Percentiles rank a stretch among this genome's conserved stretches.
These are phyloP conservation scores for Fimicolochytrium jonesii DNA, from an alignment of 192 early-diverging fungal species.

Conservation along the genomic window DNA sequence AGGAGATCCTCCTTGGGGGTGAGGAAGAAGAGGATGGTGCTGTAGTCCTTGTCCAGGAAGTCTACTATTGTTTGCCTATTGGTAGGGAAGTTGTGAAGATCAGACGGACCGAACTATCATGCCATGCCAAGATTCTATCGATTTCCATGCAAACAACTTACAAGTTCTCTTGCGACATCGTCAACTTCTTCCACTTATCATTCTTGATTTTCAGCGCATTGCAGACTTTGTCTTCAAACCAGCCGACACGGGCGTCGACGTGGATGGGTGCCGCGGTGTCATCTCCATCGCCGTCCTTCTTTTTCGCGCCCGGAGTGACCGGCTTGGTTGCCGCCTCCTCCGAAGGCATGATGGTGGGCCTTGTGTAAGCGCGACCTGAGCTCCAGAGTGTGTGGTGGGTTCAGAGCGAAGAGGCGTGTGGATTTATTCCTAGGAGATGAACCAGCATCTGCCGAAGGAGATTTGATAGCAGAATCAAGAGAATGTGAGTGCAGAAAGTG, in stretches of 20 bases:
- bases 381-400: too few species aligned
- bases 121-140: neutral
- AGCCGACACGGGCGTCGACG: constrained; percentile 51
- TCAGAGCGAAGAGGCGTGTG: too few species aligned
- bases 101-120: neutral
- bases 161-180: constrained; percentile 44
- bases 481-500: too few species aligned
- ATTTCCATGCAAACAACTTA: constrained; percentile 17
- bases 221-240: constrained; percentile 56
- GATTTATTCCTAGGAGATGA: too few species aligned
- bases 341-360: constrained; percentile 18
- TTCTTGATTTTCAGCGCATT: constrained; percentile 52
- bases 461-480: too few species aligned
- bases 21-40: constrained; percentile 57
- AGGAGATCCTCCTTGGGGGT: constrained; percentile 59
- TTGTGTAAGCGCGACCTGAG: too few species aligned
- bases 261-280: constrained; percentile 33
- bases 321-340: constrained; percentile 18
- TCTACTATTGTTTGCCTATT: constrained; percentile 50
- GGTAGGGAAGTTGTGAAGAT: neutral
- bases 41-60: constrained; percentile 53
- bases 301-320: constrained; percentile 33
- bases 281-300: constrained; percentile 46
- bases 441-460: too few species aligned
- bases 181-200: constrained; percentile 63